Conservation (phyloP, 106 monocot species). For the Phalaenopsis aphrodite region DNA sequence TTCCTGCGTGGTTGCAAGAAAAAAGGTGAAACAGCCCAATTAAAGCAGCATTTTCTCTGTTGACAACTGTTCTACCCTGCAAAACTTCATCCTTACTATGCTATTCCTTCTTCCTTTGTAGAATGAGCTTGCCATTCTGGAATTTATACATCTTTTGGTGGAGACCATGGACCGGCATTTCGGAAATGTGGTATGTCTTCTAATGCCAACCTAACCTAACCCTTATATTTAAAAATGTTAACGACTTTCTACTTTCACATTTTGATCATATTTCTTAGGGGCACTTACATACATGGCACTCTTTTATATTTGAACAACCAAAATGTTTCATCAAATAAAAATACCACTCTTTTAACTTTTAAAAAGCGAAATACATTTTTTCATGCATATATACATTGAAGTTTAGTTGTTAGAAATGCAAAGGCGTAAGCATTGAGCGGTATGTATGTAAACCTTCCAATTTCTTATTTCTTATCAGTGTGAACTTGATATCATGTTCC, state of each 20-base stretch:
- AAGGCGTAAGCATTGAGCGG: no score
- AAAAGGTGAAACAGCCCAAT: no score
- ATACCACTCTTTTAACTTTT: no score
- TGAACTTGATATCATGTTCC: constrained; percentile 98
- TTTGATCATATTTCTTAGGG: neutral
- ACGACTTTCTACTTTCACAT: neutral
- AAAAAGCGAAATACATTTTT: no score
- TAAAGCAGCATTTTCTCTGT: no score
- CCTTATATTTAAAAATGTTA: neutral
- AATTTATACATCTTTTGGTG: constrained; percentile 94
- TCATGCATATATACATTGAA: no score
- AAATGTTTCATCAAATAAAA: no score
- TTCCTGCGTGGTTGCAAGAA: no score
- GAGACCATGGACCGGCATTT: constrained; percentile 99
- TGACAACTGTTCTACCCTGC: neutral
- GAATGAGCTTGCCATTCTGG: constrained; percentile 94
- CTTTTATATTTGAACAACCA: no score
- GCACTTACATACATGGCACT: no score
- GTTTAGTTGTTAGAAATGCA: no score
- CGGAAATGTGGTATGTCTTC: constrained; percentile 81
- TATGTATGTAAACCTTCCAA: neutral
- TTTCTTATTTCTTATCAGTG: constrained; percentile 36
- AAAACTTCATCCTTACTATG: neutral
- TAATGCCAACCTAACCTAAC: neutral
- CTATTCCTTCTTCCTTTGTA: constrained; percentile 17